phyloP scores from a whole-genome alignment of 1,139 yeast genomes.

The Pichia sp. region DNA sequence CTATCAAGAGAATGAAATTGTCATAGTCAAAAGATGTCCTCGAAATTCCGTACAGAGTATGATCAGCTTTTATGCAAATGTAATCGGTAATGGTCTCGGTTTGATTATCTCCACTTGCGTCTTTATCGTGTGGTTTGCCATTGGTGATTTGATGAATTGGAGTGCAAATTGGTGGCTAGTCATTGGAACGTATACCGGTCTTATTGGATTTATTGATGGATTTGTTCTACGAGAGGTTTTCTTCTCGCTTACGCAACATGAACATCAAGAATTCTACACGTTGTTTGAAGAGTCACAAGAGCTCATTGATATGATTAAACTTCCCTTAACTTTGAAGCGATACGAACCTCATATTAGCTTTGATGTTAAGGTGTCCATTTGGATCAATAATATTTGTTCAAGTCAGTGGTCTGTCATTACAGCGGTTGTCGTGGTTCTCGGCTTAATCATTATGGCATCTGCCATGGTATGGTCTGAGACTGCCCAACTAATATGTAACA shows the following conservation, averaged over 20 bases:
- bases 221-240: conserved; percentile 32
- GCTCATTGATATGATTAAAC: conserved; percentile 57
- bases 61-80: conserved; percentile 32
- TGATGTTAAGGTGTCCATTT: conserved; percentile 22
- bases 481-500: conserved; percentile 31
- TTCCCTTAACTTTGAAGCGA: conserved; percentile 24
- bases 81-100: conserved; percentile 35
- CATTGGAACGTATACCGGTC: conserved; percentile 36
- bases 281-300: conserved; percentile 61
- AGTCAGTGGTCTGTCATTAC: conserved; percentile 25
- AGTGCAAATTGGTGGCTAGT: conserved; percentile 35
- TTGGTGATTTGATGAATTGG: conserved; percentile 30
- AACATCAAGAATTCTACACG: conserved; percentile 23
- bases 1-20: conserved; percentile 21
- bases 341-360: conserved; percentile 15
- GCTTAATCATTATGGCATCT: conserved; percentile 25
- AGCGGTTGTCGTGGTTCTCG: conserved; percentile 23
- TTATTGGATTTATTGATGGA: conserved; percentile 34
- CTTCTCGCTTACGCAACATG: conserved; percentile 25
- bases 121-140: conserved; percentile 29
- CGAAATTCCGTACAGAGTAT: conserved; percentile 20
- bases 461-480: conserved; percentile 30
- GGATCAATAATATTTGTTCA: conserved; percentile 14
- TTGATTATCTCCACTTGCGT: conserved; percentile 27
- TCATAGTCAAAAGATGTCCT: conserved; percentile 20